Evolutionary conservation across 192 early-diverging fungal species (phyloP), one percentile per base, ranked within the genome.

Genomic region (Ramicandelaber brevisporus): DNA sequence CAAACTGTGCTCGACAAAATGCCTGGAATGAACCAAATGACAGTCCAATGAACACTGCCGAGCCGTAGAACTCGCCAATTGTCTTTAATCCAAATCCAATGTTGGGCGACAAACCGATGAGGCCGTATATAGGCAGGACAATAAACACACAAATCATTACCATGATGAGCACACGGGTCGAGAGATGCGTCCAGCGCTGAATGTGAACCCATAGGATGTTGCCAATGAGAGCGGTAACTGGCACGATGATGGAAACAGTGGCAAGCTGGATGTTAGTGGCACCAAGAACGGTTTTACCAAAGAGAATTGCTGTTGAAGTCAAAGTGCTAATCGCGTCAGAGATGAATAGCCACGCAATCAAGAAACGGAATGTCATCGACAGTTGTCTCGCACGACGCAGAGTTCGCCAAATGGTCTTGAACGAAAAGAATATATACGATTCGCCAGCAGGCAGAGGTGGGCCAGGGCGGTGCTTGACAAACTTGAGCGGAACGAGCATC

Each of bases 331-430:
- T 57, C 3, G 55, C 68, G 30, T 78, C 75, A 3, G 67, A 61
- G 34, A 65, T 57, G 34, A 78, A 53, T 35, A 73, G 73, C 59
- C 65, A 78, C 3, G 70, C 50, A 6, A 71, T 28, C 4, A 78
- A 42, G 38, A 71, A 73, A 27, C 56, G 40, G 39, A 71, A 71
- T 1, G 62, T 43, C 14, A 59, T 48, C 14, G 48, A 29, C 10
- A 78, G 46, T 27, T 55, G 37, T 17, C 45, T 43, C 7, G 57
- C 61, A 17, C 49, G 44, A 5, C 29, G 27, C 21, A 61, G 44
- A 1, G 54, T 61, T 5, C 26, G 34, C 26, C 55, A 41, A 2
- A 61, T 40, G 22, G 34, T 47, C 16, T 40, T 46, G 38, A 46
- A 59, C 3, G 56, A 56, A 28, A 47, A 63, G 1, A 50, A 30